Percentiles rank a stretch among this genome's conserved stretches.
Evolutionary conservation across 73 alveolate genomes (phyloP).

Genomic region (Tetrahymena borealis): DNA sequence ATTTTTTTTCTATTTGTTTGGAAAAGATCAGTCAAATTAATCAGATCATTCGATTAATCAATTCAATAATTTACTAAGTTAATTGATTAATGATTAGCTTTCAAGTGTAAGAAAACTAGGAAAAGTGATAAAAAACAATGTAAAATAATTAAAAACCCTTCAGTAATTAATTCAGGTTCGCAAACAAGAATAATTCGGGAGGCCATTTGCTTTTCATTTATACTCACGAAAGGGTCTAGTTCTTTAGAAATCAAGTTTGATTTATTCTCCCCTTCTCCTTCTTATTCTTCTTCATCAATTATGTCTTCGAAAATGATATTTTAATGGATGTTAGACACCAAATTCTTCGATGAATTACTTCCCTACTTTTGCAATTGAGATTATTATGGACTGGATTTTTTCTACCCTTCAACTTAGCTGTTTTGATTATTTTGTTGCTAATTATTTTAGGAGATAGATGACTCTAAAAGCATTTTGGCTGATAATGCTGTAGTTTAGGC

Average conservation of each 20-base stretch:
- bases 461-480: background rate
- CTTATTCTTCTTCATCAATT: background rate
- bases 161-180: background rate
- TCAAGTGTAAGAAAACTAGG: background rate
- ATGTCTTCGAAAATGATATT: background rate
- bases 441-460: background rate
- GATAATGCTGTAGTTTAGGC: background rate
- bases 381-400: background rate
- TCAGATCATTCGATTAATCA: background rate
- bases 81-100: background rate
- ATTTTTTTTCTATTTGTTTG: background rate
- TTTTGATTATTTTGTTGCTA: background rate
- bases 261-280: background rate
- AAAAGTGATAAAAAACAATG: background rate
- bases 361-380: background rate
- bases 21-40: background rate
- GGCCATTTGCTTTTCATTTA: background rate
- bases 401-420: background rate
- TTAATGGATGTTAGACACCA: background rate
- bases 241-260: background rate
- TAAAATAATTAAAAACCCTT: background rate
- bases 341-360: background rate
- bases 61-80: background rate
- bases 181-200: background rate
- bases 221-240: background rate